phyloP scores from a whole-genome alignment of 345 rosid species.

The Citrus medica region DNA sequence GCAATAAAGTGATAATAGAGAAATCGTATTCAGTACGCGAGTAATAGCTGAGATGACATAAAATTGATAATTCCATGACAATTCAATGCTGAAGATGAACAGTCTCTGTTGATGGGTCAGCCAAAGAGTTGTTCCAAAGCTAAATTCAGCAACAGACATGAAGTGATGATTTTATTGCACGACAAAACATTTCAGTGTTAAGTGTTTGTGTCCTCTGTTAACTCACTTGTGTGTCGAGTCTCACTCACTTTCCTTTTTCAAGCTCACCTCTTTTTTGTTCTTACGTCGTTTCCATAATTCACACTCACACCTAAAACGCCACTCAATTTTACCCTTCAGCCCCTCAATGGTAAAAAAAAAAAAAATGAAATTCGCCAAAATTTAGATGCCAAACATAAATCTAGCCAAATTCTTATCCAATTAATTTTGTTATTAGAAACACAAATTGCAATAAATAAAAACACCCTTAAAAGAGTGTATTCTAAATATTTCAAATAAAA shows the following conservation, averaged over 20 bases:
- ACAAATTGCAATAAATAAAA: too few relatives aligned
- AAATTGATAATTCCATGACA: neutral
- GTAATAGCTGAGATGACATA: too few relatives aligned
- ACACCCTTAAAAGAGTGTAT: too few relatives aligned
- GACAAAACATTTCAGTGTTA: neutral
- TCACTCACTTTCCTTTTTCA: conserved; percentile 24
- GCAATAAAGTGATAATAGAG: too few relatives aligned
- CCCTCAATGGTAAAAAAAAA: neutral
- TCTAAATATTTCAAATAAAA: too few relatives aligned
- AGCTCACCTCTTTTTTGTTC: neutral
- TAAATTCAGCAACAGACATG: conserved; percentile 21
- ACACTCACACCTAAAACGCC: neutral
- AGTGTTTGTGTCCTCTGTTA: neutral
- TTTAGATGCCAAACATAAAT: too few relatives aligned
- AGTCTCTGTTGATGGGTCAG: conserved; percentile 14
- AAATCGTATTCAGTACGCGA: too few relatives aligned
- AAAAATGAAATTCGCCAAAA: too few relatives aligned
- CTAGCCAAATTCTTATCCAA: too few relatives aligned
- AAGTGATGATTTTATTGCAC: conserved; percentile 8
- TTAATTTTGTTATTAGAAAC: too few relatives aligned
- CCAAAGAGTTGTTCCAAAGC: conserved; percentile 21
- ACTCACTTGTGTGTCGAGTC: conserved; percentile 13
- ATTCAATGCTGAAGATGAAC: neutral
- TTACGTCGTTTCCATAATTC: neutral
- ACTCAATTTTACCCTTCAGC: neutral